Evolutionary conservation across 179 eudicot genomes (phyloP), one percentile per base, ranked within the genome.

Genomic region (Carnegiea gigantea): DNA sequence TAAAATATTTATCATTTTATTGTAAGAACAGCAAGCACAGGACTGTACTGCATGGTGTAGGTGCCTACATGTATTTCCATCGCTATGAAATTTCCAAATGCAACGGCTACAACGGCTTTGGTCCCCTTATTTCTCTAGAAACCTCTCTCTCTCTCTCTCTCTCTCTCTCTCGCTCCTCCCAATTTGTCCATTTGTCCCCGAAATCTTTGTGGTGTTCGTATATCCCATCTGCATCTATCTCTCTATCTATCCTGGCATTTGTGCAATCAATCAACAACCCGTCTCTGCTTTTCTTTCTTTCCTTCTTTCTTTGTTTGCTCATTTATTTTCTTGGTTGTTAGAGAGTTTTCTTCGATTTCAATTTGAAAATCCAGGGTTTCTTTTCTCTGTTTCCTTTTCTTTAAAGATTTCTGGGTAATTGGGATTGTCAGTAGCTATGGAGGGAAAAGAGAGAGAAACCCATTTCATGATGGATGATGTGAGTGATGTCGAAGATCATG

Each of bases 381-480:
- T n/a, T 59, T 1, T 59, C 65, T 59, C 2, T 59, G 9, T 59
- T 3, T 72, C 11, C 24, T 4, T 48, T 81, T 85, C 17, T 18
- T 24, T 67, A 33, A 1, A 38, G 2, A 38, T 13, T 81, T 83
- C 88, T 88, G 15, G 71, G 38, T 4, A 24, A 67, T 33, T 70
- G 44, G 21, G 40, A 14, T 30, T 33, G 73, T 49, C 23, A 46
- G 80, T 82, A 30, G 81, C 30, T 20, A 91, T 91, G 93, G 86
- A 86, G 77, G 84, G 78, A 79, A 86, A 84, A 38, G 87, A 83
- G 30, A 79, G 78, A 18, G 80, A 82, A 67, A 59, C 83, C 8
- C 73, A 70, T 70, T 70, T 70, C 11, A 73, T 44, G 38, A 65
- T 85, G 86, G 94, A 88, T 36, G 90, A 87, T 40, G 86, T 82